Percentiles rank a stretch among this genome's conserved stretches.
Evolutionary conservation across 192 early-diverging fungal species (phyloP).

Genomic region (Ambispora gerdemannii): DNA sequence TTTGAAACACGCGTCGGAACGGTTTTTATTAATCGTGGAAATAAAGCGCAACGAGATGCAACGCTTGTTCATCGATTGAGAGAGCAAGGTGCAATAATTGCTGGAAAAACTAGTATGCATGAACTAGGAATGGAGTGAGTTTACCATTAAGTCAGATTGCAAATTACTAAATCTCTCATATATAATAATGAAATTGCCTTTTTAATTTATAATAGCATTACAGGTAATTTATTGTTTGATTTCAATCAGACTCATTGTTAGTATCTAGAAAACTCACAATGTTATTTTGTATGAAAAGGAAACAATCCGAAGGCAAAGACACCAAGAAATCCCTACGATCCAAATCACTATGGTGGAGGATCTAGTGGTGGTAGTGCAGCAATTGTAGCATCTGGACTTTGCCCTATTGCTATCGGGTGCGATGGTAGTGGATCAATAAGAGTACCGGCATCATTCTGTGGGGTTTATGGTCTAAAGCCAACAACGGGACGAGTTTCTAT

Average conservation of each 20-base stretch:
- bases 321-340: slow-evolving; percentile 63
- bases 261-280: too few relatives aligned
- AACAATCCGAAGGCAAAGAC: slow-evolving; percentile 59
- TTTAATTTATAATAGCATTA: too few relatives aligned
- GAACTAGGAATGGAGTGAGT: slow-evolving; percentile 60
- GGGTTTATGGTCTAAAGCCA: slow-evolving; percentile 73
- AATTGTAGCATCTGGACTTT: slow-evolving; percentile 59
- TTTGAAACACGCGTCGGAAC: slow-evolving; percentile 58
- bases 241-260: too few relatives aligned
- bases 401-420: slow-evolving; percentile 67
- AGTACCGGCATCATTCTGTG: slow-evolving; percentile 68
- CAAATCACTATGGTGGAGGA: slow-evolving; percentile 61
- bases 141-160: not conserved
- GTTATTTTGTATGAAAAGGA: too few relatives aligned
- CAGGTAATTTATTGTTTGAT: too few relatives aligned
- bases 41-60: slow-evolving; percentile 49
- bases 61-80: slow-evolving; percentile 48
- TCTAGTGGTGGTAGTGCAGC: slow-evolving; percentile 66
- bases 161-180: too few relatives aligned
- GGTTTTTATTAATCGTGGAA: slow-evolving; percentile 50
- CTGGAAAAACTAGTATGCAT: slow-evolving; percentile 71
- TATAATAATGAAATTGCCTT: too few relatives aligned
- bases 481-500: slow-evolving; percentile 63
- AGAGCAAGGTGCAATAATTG: slow-evolving; percentile 59
- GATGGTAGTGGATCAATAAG: slow-evolving; percentile 70